Percentiles rank a stretch among this genome's conserved stretches.
Conservation (phyloP, 345 rosid species). For the Viola odorata region DNA sequence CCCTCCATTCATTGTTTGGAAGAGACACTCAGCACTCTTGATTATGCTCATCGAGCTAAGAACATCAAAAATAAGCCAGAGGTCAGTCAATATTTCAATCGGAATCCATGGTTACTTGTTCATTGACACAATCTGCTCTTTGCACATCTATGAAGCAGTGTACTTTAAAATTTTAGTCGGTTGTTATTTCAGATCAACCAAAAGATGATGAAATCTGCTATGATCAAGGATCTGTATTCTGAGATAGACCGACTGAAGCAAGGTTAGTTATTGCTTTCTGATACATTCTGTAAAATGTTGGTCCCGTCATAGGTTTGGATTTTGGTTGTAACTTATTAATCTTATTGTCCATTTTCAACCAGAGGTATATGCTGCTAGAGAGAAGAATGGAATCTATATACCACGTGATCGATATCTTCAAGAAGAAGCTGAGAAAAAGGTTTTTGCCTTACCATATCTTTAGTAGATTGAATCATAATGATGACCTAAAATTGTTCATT, state of each 20-base stretch:
- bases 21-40: constrained; percentile 96
- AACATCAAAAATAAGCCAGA: constrained; percentile 98
- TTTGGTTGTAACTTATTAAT: background rate
- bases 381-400: constrained; percentile 94
- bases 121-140: background rate
- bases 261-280: constrained; percentile 41
- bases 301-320: background rate
- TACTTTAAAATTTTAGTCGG: constrained; percentile 10
- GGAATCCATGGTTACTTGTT: background rate
- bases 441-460: constrained; percentile 18
- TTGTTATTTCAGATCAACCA: constrained; percentile 69
- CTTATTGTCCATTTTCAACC: background rate
- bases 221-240: constrained; percentile 94
- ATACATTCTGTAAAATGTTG: background rate
- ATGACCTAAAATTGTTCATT: constrained; percentile 7
- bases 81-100: constrained; percentile 33
- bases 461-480: background rate
- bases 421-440: constrained; percentile 99
- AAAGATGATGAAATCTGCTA: constrained; percentile 99
- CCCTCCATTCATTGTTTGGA: constrained; percentile 90
- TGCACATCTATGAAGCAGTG: constrained; percentile 2
- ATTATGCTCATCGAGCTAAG: constrained; percentile 98
- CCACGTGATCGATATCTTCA: constrained; percentile 87
- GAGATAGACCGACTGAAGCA: constrained; percentile 96
- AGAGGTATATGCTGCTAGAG: constrained; percentile 99